Conservation (phyloP, 805 yeast species). For the Phaffomyces thermotolerans region DNA sequence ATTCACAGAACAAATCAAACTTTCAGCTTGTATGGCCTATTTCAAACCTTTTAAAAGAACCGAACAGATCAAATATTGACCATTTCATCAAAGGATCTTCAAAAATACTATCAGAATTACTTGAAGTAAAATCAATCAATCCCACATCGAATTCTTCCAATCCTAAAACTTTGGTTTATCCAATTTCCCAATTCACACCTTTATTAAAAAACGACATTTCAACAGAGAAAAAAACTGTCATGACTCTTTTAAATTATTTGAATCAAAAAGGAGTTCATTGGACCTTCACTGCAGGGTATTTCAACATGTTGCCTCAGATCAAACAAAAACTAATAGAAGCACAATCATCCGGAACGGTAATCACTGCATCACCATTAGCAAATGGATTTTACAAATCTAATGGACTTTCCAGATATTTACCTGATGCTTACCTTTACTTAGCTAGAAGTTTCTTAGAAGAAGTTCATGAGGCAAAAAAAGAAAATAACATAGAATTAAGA, state of each 20-base stretch:
- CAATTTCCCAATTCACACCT: constrained; percentile 89
- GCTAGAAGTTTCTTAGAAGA: constrained; percentile 61
- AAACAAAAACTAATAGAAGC: constrained; percentile 50
- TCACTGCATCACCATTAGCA: constrained; percentile 90
- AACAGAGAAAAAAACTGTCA: constrained; percentile 72
- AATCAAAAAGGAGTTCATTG: constrained; percentile 54
- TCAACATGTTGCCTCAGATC: constrained; percentile 79
- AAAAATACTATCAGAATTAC: constrained; percentile 46
- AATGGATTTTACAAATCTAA: constrained; percentile 84
- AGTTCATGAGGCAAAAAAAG: constrained; percentile 35
- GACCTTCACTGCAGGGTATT: constrained; percentile 95
- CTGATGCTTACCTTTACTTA: constrained; percentile 77
- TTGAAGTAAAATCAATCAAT: constrained; percentile 22
- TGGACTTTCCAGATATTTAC: constrained; percentile 76
- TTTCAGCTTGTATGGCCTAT: constrained; percentile 71
- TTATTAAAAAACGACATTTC: constrained; percentile 59
- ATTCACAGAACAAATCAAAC: constrained; percentile 36
- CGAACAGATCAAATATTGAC: constrained; percentile 43
- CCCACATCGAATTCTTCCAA: constrained; percentile 1
- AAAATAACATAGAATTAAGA: constrained; percentile 42
- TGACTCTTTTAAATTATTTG: constrained; percentile 50
- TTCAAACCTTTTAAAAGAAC: constrained; percentile 59
- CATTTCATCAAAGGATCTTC: constrained; percentile 53
- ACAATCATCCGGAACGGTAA: constrained; percentile 57
- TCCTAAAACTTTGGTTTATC: constrained; percentile 67